Percentiles rank a stretch among this genome's conserved stretches.
Conservation (phyloP, 1,284 basidiomycete species). For the Cryptococcus jaspeensis region DNA sequence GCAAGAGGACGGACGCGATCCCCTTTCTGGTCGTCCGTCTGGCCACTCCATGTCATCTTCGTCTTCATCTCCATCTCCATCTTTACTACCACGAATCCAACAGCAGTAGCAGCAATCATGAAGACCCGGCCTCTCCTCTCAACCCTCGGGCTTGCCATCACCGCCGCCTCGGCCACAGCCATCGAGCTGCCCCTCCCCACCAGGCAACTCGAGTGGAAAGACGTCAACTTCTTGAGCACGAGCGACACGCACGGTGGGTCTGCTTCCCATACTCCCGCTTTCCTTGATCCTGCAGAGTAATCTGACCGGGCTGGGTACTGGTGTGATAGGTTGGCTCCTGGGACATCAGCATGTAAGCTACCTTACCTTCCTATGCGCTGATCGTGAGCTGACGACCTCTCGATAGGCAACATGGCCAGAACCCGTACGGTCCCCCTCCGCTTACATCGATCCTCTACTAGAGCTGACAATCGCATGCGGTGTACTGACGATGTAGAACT, state of each 20-base stretch:
- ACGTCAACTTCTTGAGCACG: constrained; percentile 49
- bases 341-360: constrained; percentile 50
- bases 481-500: constrained; percentile 36
- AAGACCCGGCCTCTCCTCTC: background rate
- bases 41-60: background rate
- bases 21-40: background rate
- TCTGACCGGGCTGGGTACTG: background rate
- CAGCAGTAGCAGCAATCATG: background rate
- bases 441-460: background rate
- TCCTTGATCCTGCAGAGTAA: background rate
- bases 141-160: background rate
- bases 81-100: background rate
- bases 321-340: constrained; percentile 43
- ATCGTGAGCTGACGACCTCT: constrained; percentile 15
- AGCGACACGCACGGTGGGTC: constrained; percentile 50
- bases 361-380: background rate
- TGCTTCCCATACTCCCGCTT: background rate
- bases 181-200: constrained; percentile 37
- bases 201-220: constrained; percentile 45
- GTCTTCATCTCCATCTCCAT: background rate
- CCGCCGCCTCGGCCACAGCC: background rate
- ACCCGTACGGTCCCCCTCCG: constrained; percentile 34
- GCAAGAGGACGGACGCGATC: background rate
- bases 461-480: background rate
- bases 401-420: constrained; percentile 50